Base-by-base conservation (phyloP, 352 stramenopile genomes). In the Phytophthora crassamura region DNA sequence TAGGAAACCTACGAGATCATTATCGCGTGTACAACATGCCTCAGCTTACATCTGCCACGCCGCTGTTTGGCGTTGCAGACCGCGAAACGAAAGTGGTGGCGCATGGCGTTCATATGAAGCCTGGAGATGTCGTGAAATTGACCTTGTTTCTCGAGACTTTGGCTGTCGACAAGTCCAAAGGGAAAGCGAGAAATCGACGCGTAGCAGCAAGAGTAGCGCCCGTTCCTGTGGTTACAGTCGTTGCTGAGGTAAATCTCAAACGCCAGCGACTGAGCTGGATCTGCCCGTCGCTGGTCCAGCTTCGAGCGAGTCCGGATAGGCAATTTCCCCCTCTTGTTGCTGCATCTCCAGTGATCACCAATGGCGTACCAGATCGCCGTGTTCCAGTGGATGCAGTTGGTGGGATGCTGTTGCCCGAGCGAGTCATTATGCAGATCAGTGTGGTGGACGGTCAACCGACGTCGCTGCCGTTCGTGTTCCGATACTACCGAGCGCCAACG, bases 21-120 rank as follows among this genome's bases (percentile, higher is more conserved):
- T 90, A 87, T 32, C 59, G 50, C 4, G 72, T 89, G 4, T 90
- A 90, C 62, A 88, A 81, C 33, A 78, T 92, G 16, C 82, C 84
- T 2, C 64, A 80, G 10, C 35, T 92, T 6, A 76, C 69, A n/a
- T 84, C 56, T 0, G 75, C 79, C 8, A 60, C 28, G 3, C 84
- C 84, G 7, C 46, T 90, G 3, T 89, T 78, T 40, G 84, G 81
- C 0, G 43, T 72, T 0, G 72, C 69, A 4, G 69, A 89, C 30
- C 72, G 75, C n/a, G 60, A 86, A 18, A 90, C 84, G 5, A 69
- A 64, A 14, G 38, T 90, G 9, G 48, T 85, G 1, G 80, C 80
- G 0, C 66, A 71, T 15, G 82, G 75, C 4, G 64, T 77, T 1
- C 70, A 82, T 48, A 57, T 92, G 25, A 56, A 65, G 40, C 50